Evolutionary conservation across 2,329 filamentous ascomycete genomes (phyloP), one percentile per base, ranked within the genome.

Genomic region (Trichoderma semiorbis): DNA sequence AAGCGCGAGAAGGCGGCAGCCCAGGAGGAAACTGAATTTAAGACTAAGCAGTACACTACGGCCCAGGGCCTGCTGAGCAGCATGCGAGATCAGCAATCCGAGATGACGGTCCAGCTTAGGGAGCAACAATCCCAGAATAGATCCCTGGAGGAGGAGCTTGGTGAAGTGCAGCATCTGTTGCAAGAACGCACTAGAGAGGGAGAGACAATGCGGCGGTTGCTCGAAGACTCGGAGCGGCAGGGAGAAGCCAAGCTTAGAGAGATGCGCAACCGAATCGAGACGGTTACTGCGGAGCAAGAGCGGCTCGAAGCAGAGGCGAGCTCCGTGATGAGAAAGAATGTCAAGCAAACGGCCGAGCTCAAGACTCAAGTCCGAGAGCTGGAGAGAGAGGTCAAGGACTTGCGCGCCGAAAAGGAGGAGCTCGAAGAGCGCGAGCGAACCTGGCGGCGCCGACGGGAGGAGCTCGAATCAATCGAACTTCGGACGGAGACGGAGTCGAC

Each of bases 201-300:
- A 30, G 95, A 98, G 83, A 98, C 94, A 1, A 98, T 99, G 95
- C 90, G 96, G 39, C 87, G 94, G 63, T 86, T 98, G 72, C 85
- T 99, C 14, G 91, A 91, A 18, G 95, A 98, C 75, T 93, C 95
- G 10, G 94, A 98, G 79, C 89, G 92, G 72, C 88, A 93, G 11
- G 91, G 95, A 1, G 95, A 98, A 75, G 85, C 85, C 73, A 93
- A 94, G 78, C 89, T 97, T 21, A 90, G 93, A 32, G 95, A 98
- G 75, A 96, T 97, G 90, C 92, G 93, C 69, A 90, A 93, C 72
- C 90, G 92, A 2, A 91, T 98, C 87, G 95, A 98, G 77, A 86
- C 93, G 1, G 95, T 95, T 0, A 88, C 97, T n/a, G 95, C 98
- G 79, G 96, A 99, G 81, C 90, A 96, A 21, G 96, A 99, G 79